A percentile compares a stretch with the other conserved stretches of the same genome.
Conservation (phyloP, 345 rosid species). For the Syzygium aromaticum region DNA sequence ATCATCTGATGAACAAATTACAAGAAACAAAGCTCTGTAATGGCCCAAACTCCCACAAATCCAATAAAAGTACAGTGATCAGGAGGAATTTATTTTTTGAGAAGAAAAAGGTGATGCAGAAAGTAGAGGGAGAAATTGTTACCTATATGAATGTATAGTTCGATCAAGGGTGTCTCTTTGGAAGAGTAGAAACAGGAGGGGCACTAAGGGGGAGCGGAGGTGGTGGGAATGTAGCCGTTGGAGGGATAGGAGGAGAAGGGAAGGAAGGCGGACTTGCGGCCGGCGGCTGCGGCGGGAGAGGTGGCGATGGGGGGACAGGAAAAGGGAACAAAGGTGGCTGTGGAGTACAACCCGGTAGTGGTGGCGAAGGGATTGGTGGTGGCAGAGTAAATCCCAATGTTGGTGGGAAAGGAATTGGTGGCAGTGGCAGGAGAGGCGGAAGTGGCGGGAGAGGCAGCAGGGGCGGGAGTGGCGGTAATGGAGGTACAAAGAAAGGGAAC, state of each 20-base stretch:
- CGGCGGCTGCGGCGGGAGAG: slow-evolving; percentile 2
- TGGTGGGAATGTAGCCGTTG: too few relatives aligned
- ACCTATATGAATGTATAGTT: not conserved
- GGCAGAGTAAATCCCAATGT: slow-evolving; percentile 9
- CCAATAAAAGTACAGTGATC: not conserved
- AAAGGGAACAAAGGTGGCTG: slow-evolving; percentile 17
- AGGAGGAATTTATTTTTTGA: not conserved
- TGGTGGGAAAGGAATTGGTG: not conserved
- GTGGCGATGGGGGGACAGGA: slow-evolving; percentile 24
- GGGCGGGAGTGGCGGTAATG: not conserved
- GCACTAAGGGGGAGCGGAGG: too few relatives aligned
- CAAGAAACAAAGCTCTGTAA: too few relatives aligned
- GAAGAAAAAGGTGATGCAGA: not conserved
- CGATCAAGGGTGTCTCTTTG: not conserved
- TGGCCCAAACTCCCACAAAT: not conserved
- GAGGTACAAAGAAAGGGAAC: slow-evolving; percentile 1
- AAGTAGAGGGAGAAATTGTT: not conserved
- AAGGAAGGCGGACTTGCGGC: not conserved
- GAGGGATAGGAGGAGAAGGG: too few relatives aligned
- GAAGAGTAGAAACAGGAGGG: not conserved
- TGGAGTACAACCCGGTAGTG: slow-evolving; percentile 8
- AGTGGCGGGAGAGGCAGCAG: too few relatives aligned
- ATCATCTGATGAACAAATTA: too few relatives aligned
- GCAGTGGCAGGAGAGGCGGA: too few relatives aligned
- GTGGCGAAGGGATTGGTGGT: not conserved